Base-by-base conservation (phyloP, 1,284 basidiomycete genomes). In the Austropuccinia psidii region DNA sequence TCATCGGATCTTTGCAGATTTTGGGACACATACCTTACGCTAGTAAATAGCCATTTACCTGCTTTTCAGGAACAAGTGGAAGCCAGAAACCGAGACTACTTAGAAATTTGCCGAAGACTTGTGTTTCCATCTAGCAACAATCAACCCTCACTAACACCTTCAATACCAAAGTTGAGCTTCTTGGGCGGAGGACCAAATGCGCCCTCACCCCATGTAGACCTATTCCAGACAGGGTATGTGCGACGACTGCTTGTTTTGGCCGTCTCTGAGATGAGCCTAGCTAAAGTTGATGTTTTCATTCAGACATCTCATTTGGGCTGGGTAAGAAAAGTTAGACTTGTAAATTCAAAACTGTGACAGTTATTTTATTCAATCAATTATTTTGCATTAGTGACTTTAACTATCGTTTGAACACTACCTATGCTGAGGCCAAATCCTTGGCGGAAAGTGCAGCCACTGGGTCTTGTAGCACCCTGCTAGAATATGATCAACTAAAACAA, bases 341-440 rank as follows among this genome's bases (percentile, higher is more conserved):
- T 24, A 17, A n/a, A n/a, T n/a, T n/a, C n/a, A n/a, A n/a, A n/a
- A n/a, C n/a, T n/a, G n/a, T n/a, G n/a, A n/a, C n/a, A n/a, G n/a
- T n/a, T n/a, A n/a, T n/a, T n/a, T n/a, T n/a, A n/a, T n/a, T n/a
- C n/a, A n/a, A n/a, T n/a, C n/a, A n/a, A n/a, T n/a, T n/a, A n/a
- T n/a, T n/a, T n/a, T n/a, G n/a, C n/a, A n/a, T n/a, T n/a, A 72
- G 68, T 50, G 68, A 72, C 52, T 45, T 72, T 21, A 72, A 72
- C 35, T 72, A 72, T 45, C 43, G 68, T 7, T 37, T 62, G 17
- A 49, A 72, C 27, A 43, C 55, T 21, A 50, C 57, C 8, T 72
- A 62, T 45, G 45, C 41, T 29, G 45, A 57, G n/a, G 68, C 57
- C 15, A 61, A 72, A 47, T 31, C 57, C 19, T 72, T 72, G 47